Evolutionary conservation across 1,284 basidiomycete species (phyloP).

Genomic region (Vanrija humicola): DNA sequence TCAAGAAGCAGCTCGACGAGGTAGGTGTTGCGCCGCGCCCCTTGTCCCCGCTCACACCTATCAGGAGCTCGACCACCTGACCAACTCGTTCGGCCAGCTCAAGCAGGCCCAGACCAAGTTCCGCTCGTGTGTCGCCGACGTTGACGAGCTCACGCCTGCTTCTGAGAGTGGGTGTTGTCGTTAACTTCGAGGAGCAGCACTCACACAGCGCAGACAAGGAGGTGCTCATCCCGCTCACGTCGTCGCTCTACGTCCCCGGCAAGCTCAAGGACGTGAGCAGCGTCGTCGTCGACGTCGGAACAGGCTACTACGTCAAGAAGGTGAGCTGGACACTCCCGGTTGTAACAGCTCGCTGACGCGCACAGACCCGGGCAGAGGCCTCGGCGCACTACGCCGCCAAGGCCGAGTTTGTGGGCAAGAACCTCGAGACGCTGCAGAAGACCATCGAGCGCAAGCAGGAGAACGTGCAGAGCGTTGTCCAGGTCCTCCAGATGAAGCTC

Average conservation of each 20-base stretch:
- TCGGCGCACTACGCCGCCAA: constrained; percentile 70
- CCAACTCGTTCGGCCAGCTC: constrained; percentile 86
- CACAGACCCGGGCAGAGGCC: constrained; percentile 72
- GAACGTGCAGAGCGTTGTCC: constrained; percentile 69
- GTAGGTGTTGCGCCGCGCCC: constrained; percentile 50
- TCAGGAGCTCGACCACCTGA: constrained; percentile 87
- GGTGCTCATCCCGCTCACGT: constrained; percentile 86
- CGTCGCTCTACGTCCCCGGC: constrained; percentile 91
- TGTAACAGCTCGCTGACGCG: constrained; percentile 1
- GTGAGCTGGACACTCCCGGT: constrained; percentile 51
- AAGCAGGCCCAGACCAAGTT: constrained; percentile 92
- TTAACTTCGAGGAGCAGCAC: neutral
- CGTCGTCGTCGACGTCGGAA: constrained; percentile 92
- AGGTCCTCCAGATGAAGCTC: constrained; percentile 72
- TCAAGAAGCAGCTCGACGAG: constrained; percentile 83
- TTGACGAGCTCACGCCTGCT: constrained; percentile 68
- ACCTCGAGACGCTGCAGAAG: constrained; percentile 75
- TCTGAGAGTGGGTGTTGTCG: constrained; percentile 61
- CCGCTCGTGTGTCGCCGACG: constrained; percentile 73
- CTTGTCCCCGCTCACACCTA: neutral
- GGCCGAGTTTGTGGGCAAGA: constrained; percentile 70
- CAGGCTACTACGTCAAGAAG: constrained; percentile 95
- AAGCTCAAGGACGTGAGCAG: constrained; percentile 76
- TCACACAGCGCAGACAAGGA: constrained; percentile 62
- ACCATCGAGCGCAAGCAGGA: constrained; percentile 86